Evolutionary conservation across 805 yeast genomes (phyloP).

Genomic region (Vanderwaltozyma yarrowii): DNA sequence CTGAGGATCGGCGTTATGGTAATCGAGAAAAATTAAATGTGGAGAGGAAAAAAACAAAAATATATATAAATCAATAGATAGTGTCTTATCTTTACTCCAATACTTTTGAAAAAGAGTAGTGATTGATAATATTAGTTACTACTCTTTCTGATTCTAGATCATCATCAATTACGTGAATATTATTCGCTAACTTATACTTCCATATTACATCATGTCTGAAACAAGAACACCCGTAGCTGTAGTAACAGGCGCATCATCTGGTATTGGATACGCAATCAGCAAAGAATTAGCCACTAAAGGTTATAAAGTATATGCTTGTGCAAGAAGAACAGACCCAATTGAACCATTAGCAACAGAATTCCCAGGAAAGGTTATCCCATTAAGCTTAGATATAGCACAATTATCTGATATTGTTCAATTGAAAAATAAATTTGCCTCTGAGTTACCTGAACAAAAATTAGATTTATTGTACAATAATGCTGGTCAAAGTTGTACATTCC

Average conservation of each 20-base stretch:
- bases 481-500: constrained; percentile 62
- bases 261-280: constrained; percentile 45
- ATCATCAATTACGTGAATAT: no score
- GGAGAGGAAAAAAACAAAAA: no score
- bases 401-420: constrained; percentile 37
- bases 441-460: constrained; percentile 37
- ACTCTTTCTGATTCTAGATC: no score
- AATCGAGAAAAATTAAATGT: no score
- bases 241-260: constrained; percentile 51
- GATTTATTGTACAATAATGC: constrained; percentile 68
- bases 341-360: constrained; percentile 30
- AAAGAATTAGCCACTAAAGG: constrained; percentile 40
- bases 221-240: constrained; percentile 34
- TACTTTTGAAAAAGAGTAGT: no score
- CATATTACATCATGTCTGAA: constrained; percentile 1
- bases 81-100: no score
- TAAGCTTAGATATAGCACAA: constrained; percentile 50
- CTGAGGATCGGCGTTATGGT: no score
- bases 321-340: constrained; percentile 58
- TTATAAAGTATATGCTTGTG: constrained; percentile 60
- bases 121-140: no score
- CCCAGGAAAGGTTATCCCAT: constrained; percentile 32
- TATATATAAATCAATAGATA: no score
- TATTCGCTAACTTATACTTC: no score
- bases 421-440: constrained; percentile 32